Percentiles rank a stretch among this genome's conserved stretches.
Evolutionary conservation across 306 rosid species (phyloP).

Genomic region (Argentina anserina): DNA sequence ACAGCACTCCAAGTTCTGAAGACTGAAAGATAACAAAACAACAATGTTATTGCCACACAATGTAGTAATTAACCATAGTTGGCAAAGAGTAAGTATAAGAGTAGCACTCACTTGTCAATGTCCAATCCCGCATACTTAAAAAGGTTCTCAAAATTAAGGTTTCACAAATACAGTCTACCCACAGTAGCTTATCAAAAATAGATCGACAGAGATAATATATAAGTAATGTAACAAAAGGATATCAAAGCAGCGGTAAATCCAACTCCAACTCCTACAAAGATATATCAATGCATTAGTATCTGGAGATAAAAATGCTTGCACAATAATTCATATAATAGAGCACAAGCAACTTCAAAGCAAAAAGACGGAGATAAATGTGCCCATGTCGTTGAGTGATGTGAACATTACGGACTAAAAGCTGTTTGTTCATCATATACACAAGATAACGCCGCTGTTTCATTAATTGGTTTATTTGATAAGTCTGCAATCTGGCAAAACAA

Average conservation of each 20-base stretch:
- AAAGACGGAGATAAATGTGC: not conserved
- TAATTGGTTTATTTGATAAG: not conserved
- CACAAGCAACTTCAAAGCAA: not conserved
- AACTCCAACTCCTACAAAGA: conserved; percentile 88
- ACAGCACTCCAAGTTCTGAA: conserved; percentile 97
- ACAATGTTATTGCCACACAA: conserved; percentile 12
- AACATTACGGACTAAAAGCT: not conserved
- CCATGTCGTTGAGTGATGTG: not conserved
- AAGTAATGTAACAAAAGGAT: conserved; percentile 59
- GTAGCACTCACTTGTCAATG: conserved; percentile 78
- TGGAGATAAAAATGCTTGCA: conserved; percentile 1
- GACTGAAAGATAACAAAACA: conserved; percentile 51
- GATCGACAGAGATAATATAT: conserved; percentile 10
- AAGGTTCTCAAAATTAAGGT: conserved; percentile 80
- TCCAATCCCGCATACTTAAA: conserved; percentile 99
- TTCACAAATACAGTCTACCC: conserved; percentile 28
- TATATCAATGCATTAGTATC: conserved; percentile 32
- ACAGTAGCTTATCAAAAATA: conserved; percentile 15
- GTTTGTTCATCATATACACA: not conserved
- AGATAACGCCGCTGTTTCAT: not conserved
- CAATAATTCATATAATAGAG: not conserved
- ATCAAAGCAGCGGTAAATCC: conserved; percentile 97
- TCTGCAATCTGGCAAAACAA: not conserved
- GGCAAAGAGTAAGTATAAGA: conserved; percentile 13
- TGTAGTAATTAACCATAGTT: conserved; percentile 18